phyloP scores from a whole-genome alignment of 2,329 filamentous ascomycete genomes.

The Colletotrichum lini region DNA sequence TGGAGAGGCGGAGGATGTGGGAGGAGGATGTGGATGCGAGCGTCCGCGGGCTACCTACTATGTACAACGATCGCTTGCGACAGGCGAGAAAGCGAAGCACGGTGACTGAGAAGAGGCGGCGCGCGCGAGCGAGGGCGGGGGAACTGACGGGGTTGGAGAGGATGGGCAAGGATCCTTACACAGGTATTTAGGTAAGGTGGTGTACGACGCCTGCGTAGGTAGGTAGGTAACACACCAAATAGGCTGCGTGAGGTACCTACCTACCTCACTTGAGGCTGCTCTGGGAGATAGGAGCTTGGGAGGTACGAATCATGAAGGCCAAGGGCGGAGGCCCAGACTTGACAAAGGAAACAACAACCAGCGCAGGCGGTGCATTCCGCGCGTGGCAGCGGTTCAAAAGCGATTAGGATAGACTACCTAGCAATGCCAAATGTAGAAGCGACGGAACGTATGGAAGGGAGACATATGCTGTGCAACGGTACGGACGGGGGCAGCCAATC shows the following conservation, averaged over 20 bases:
- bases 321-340: not conserved
- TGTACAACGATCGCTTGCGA: constrained; percentile 23
- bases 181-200: too few relatives aligned
- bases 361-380: not conserved
- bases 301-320: not conserved
- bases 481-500: constrained; percentile 9
- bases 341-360: not conserved
- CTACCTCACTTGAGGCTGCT: not conserved
- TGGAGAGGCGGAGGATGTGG: constrained; percentile 11
- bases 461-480: constrained; percentile 11
- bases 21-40: constrained; percentile 29
- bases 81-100: not conserved
- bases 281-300: not conserved
- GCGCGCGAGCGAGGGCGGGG: not conserved
- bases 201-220: not conserved
- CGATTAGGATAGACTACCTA: not conserved
- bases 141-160: not conserved
- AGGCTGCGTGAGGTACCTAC: not conserved
- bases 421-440: not conserved
- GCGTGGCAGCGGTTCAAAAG: not conserved
- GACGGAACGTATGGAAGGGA: not conserved
- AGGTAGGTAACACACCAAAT: not conserved
- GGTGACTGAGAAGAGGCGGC: not conserved
- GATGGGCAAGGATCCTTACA: not conserved
- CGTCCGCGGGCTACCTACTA: constrained; percentile 11